phyloP scores from a whole-genome alignment of 2,329 filamentous ascomycete genomes.

The Aspergillus niger region DNA sequence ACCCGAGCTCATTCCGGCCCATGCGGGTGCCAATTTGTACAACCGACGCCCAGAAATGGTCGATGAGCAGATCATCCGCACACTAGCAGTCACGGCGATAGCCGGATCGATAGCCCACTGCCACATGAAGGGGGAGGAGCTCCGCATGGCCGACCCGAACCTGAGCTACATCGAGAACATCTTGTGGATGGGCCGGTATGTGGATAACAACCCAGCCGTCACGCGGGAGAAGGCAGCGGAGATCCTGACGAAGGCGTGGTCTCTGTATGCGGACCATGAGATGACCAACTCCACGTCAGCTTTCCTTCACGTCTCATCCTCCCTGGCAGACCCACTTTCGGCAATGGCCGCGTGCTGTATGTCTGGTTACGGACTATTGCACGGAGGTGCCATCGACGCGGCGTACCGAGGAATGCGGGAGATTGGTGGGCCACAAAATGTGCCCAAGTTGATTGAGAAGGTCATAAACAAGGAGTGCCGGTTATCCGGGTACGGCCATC shows the following conservation, averaged over 20 bases:
- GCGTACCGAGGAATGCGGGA: slow-evolving; percentile 58
- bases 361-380: slow-evolving; percentile 52
- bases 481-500: slow-evolving; percentile 58
- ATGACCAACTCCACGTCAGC: slow-evolving; percentile 60
- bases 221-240: neutral
- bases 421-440: slow-evolving; percentile 55
- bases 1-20: neutral
- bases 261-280: slow-evolving; percentile 59
- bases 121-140: neutral
- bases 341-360: slow-evolving; percentile 53
- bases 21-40: neutral
- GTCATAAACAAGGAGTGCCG: slow-evolving; percentile 56
- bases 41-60: neutral
- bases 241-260: slow-evolving; percentile 37
- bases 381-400: slow-evolving; percentile 58
- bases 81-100: neutral
- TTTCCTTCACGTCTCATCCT: slow-evolving; percentile 56
- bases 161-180: slow-evolving; percentile 3
- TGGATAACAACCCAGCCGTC: neutral
- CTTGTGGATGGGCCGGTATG: neutral
- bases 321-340: slow-evolving; percentile 55
- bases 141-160: neutral
- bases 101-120: neutral
- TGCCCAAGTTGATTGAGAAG: slow-evolving; percentile 53
- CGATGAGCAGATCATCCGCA: slow-evolving; percentile 3